Evolutionary conservation across 1,284 basidiomycete genomes (phyloP).

Genomic region (Bjerkandera adusta): DNA sequence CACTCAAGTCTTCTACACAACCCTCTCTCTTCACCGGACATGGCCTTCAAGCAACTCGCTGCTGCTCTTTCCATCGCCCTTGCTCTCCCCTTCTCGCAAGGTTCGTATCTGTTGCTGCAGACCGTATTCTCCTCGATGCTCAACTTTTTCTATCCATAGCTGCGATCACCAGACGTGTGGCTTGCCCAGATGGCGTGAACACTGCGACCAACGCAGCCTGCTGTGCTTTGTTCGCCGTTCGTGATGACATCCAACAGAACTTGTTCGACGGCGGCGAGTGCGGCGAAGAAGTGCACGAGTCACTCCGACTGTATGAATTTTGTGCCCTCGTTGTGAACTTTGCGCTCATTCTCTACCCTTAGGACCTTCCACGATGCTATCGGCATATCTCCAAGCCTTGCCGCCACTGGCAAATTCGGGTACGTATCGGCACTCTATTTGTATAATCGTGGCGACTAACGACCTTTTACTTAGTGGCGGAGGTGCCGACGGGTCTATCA

Average conservation of each 20-base stretch:
- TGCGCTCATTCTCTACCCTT: too few relatives aligned
- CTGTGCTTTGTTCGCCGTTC: slow-evolving; percentile 36
- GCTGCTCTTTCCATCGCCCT: too few relatives aligned
- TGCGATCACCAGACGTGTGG: slow-evolving; percentile 28
- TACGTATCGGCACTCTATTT: not conserved
- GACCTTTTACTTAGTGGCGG: slow-evolving; percentile 16
- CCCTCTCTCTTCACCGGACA: too few relatives aligned
- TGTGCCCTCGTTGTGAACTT: not conserved
- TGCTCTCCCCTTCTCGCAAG: too few relatives aligned
- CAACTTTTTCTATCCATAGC: too few relatives aligned
- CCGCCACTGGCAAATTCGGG: slow-evolving; percentile 11
- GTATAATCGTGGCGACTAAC: not conserved
- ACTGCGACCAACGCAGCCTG: slow-evolving; percentile 36
- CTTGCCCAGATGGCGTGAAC: slow-evolving; percentile 35
- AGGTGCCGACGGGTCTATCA: slow-evolving; percentile 31
- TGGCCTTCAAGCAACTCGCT: too few relatives aligned
- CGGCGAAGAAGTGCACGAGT: slow-evolving; percentile 19
- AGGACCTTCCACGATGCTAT: slow-evolving; percentile 44
- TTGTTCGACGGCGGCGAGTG: slow-evolving; percentile 24
- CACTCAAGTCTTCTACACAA: too few relatives aligned
- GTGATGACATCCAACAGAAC: slow-evolving; percentile 38
- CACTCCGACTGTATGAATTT: slow-evolving; percentile 8
- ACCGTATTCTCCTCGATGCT: too few relatives aligned
- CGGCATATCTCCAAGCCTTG: slow-evolving; percentile 32
- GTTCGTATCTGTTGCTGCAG: too few relatives aligned